Percentiles rank a stretch among this genome's conserved stretches.
These are phyloP conservation scores for Phytopythium kandeliae DNA, from an alignment of 352 stramenopile genomes.

Conservation along the genomic window DNA sequence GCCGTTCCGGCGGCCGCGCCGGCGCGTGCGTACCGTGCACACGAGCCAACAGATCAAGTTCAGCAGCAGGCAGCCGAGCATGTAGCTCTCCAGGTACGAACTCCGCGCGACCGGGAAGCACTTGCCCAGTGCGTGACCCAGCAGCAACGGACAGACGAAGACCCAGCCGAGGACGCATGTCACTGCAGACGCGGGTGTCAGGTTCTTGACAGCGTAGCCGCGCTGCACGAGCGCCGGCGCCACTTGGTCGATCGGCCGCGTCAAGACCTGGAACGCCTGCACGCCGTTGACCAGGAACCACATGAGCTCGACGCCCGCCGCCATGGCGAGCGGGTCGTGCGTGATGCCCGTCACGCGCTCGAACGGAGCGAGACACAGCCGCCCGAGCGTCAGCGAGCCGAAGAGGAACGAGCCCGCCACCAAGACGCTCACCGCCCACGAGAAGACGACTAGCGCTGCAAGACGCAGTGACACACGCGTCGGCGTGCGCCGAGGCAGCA, in stretches of 20 bases:
- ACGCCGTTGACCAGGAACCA: conserved; percentile 71
- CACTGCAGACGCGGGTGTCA: conserved; percentile 47
- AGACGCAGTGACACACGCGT: conserved; percentile 52
- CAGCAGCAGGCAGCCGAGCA: conserved; percentile 70
- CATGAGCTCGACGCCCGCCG: conserved; percentile 62
- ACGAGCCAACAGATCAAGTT: conserved; percentile 71
- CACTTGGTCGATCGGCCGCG: conserved; percentile 53
- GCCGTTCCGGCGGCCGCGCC: conserved; percentile 20
- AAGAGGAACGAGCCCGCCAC: conserved; percentile 62
- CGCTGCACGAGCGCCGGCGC: conserved; percentile 44
- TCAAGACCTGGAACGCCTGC: conserved; percentile 54
- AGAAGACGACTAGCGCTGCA: conserved; percentile 40
- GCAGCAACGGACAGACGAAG: conserved; percentile 60
- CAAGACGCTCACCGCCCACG: conserved; percentile 53
- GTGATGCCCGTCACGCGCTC: conserved; percentile 61
- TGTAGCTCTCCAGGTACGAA: conserved; percentile 56
- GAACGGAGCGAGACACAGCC: conserved; percentile 61
- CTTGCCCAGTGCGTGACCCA: conserved; percentile 55
- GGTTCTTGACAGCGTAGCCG: conserved; percentile 70
- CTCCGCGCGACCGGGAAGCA: conserved; percentile 42
- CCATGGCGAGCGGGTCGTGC: conserved; percentile 74
- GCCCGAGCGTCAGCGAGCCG: conserved; percentile 59
- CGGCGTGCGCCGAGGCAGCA: conserved; percentile 49
- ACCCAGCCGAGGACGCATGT: conserved; percentile 54
- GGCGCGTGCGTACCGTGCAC: conserved; percentile 62